These are phyloP conservation scores for Stephanodiscus minutulus DNA, from an alignment of 108 stramenopile species.

Conservation along the genomic window DNA sequence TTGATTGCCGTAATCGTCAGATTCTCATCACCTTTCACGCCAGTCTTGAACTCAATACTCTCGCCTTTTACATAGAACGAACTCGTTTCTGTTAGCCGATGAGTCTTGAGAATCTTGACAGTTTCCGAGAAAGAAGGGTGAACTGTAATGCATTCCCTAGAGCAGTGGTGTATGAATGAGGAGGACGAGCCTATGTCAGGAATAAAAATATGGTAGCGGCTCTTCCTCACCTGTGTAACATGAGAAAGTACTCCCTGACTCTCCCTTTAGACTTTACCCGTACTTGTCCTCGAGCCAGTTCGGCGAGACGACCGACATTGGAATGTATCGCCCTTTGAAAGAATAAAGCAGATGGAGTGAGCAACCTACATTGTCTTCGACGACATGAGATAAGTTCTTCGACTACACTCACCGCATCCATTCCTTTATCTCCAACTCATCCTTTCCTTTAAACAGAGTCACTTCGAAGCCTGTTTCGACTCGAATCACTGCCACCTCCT, in stretches of 20 bases:
- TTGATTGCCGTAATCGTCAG: slow-evolving; percentile 23
- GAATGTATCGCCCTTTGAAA: slow-evolving; percentile 22
- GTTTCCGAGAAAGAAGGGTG: slow-evolving; percentile 38
- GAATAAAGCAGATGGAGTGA: background rate
- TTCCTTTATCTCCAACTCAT: slow-evolving; percentile 24
- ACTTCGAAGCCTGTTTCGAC: slow-evolving; percentile 37
- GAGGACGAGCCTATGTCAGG: background rate
- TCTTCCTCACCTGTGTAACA: slow-evolving; percentile 30
- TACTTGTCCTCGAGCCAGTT: slow-evolving; percentile 31
- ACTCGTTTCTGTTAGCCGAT: slow-evolving; percentile 18
- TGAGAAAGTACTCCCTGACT: slow-evolving; percentile 33
- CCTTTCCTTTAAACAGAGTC: slow-evolving; percentile 25
- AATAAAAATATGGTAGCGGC: too few species aligned
- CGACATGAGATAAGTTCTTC: background rate
- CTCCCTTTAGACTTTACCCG: slow-evolving; percentile 26
- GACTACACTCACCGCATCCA: slow-evolving; percentile 16
- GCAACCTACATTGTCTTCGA: background rate
- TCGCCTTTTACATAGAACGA: slow-evolving; percentile 23
- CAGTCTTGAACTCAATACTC: slow-evolving; percentile 30
- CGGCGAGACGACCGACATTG: slow-evolving; percentile 10
- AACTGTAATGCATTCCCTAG: slow-evolving; percentile 39
- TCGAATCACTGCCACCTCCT: slow-evolving; percentile 39
- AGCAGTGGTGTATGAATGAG: background rate
- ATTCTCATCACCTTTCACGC: slow-evolving; percentile 22
- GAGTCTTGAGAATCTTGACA: slow-evolving; percentile 15